Conservation (phyloP, 2,329 filamentous ascomycete species). For the Chalaropsis thielavioides region DNA sequence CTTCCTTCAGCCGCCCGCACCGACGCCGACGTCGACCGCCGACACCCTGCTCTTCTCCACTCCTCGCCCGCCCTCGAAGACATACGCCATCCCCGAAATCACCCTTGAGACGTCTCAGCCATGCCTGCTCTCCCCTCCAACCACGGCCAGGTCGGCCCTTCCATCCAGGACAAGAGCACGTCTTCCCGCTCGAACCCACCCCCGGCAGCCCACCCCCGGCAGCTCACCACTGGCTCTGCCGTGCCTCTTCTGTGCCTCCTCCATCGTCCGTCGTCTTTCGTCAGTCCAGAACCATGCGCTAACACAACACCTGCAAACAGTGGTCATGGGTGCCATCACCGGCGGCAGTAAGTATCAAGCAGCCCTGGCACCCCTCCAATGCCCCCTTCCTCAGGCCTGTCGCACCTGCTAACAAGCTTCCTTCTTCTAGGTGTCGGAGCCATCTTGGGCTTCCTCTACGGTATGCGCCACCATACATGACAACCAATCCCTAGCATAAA, state of each 20-base stretch:
- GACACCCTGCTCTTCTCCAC: too few relatives aligned
- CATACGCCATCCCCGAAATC: too few relatives aligned
- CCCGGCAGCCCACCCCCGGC: too few relatives aligned
- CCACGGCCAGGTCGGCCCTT: conserved; percentile 24
- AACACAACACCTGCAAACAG: conserved; percentile 34
- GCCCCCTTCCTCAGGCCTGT: background rate
- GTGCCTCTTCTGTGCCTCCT: too few relatives aligned
- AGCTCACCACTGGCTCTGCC: too few relatives aligned
- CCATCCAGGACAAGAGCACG: conserved; percentile 37
- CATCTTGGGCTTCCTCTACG: conserved; percentile 97
- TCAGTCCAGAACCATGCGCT: background rate
- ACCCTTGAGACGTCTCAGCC: background rate
- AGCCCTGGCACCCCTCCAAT: background rate
- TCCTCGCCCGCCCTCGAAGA: background rate
- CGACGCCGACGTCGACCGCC: too few relatives aligned
- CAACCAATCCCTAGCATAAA: too few relatives aligned
- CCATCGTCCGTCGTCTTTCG: too few relatives aligned
- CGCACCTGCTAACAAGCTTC: conserved; percentile 4
- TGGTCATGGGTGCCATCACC: conserved; percentile 99
- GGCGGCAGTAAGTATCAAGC: conserved; percentile 73
- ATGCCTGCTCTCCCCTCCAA: conserved; percentile 32
- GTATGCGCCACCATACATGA: too few relatives aligned
- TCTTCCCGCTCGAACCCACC: background rate
- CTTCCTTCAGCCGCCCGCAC: too few relatives aligned
- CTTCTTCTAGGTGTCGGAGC: conserved; percentile 66